Evolutionary conservation across 192 early-diverging fungal species (phyloP), one percentile per base, ranked within the genome.

Genomic region (Podila epicladia): DNA sequence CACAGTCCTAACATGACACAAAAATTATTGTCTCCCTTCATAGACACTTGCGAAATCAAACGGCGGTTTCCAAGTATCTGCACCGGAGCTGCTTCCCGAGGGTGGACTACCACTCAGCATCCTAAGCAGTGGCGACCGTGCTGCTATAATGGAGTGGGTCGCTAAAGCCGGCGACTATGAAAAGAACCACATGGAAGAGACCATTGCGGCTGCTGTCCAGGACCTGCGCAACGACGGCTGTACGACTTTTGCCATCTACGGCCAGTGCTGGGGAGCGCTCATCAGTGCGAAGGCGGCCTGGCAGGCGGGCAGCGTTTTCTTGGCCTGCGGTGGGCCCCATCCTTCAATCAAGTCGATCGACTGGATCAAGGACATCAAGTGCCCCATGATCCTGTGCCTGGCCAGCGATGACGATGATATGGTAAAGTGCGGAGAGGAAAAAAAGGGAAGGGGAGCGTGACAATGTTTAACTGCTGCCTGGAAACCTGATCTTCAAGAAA

Each of bases 211-310:
- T 11, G 75, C 75, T 1, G 69, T 67, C 1, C 62, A 80, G 12
- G 57, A 85, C 13, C 82, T 93, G 45, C 72, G 70, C 5, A 65
- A 72, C 19, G 65, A 84, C 15, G 86, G 86, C 59, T 84, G 83
- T 22, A 67, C 66, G 5, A 65, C 73, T 9, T 83, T 88, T 35
- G 88, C 88, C n/a, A 55, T 89, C 19, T 61, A 90, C 51, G 93
- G 92, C 13, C 90, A 92, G 70, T 93, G 92, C 82, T 92, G 92
- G 92, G 91, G 93, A 28, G 84, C 84, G 9, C 85, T 86, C 57
- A 82, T 92, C 51, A 82, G 87, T 12, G 76, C 87, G 6, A 57
- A 83, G 29, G 87, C 87, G 29, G 74, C 85, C 5, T 83, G 82
- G 13, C 72, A 83, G 37, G 80, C 83, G 9, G 75, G 35, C 11